phyloP scores from a whole-genome alignment of 1,284 basidiomycete species.

The Moesziomyces globuligerus region DNA sequence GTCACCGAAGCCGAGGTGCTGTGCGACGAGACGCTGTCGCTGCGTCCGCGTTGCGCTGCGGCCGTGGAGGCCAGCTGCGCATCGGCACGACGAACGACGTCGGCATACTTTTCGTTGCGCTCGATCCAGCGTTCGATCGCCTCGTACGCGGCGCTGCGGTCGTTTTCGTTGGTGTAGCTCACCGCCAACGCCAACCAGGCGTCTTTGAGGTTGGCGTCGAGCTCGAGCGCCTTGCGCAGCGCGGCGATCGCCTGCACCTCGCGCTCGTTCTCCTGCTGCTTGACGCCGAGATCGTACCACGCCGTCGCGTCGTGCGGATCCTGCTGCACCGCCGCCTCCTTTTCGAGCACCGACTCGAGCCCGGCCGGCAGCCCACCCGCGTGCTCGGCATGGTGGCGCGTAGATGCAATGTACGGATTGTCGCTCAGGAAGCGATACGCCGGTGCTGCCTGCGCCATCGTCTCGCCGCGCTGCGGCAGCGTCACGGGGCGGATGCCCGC shows the following conservation, averaged over 20 bases:
- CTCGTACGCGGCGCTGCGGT: slow-evolving; percentile 76
- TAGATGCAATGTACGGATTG: slow-evolving; percentile 59
- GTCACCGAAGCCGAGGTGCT: slow-evolving; percentile 18
- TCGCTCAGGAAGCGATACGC: slow-evolving; percentile 59
- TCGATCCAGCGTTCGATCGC: slow-evolving; percentile 85
- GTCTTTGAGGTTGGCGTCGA: slow-evolving; percentile 74
- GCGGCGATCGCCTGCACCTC: slow-evolving; percentile 90
- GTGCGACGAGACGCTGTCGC: slow-evolving; percentile 32
- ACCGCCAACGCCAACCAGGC: slow-evolving; percentile 92
- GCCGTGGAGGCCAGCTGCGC: slow-evolving; percentile 5
- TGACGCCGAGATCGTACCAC: slow-evolving; percentile 93
- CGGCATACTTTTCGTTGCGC: slow-evolving; percentile 69
- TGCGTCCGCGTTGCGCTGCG: slow-evolving; percentile 15
- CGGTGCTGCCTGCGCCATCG: slow-evolving; percentile 39
- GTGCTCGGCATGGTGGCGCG: slow-evolving; percentile 48
- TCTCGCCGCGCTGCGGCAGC: slow-evolving; percentile 12
- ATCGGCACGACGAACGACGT: slow-evolving; percentile 62
- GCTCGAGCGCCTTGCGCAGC: slow-evolving; percentile 80
- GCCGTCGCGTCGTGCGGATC: slow-evolving; percentile 78
- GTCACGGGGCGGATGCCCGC: slow-evolving; percentile 48
- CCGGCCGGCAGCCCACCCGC: slow-evolving; percentile 39
- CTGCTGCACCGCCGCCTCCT: slow-evolving; percentile 87
- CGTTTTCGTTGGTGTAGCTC: slow-evolving; percentile 89
- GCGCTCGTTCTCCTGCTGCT: slow-evolving; percentile 97
- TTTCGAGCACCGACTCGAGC: slow-evolving; percentile 73